A percentile compares a stretch with the other conserved stretches of the same genome.
Evolutionary conservation across 129 eudicot species (phyloP).

Genomic region (Glebionis coronaria): DNA sequence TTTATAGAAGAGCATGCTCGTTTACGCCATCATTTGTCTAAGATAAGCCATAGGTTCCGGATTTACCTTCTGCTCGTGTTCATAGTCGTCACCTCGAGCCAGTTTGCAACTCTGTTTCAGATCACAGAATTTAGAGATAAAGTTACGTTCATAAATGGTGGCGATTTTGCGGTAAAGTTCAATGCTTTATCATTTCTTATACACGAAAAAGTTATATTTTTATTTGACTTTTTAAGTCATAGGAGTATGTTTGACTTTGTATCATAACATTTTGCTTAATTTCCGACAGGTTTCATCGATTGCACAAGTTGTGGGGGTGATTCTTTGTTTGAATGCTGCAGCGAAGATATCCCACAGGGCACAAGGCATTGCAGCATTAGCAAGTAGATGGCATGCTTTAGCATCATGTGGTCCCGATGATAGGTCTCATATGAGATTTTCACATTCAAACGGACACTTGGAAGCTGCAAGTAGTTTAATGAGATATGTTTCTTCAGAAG

Average conservation of each 20-base stretch:
- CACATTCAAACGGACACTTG: conserved; percentile 32
- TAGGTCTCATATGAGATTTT: conserved; percentile 41
- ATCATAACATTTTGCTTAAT: background rate
- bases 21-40: conserved; percentile 57
- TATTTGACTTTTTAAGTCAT: background rate
- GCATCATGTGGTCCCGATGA: conserved; percentile 59
- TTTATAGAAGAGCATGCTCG: conserved; percentile 74
- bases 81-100: conserved; percentile 69
- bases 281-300: conserved; percentile 61
- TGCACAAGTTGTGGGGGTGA: conserved; percentile 73
- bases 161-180: conserved; percentile 84
- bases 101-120: conserved; percentile 57
- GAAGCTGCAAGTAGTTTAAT: conserved; percentile 27
- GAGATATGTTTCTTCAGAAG: conserved; percentile 44
- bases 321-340: conserved; percentile 77
- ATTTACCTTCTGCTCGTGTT: conserved; percentile 67
- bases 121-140: conserved; percentile 53
- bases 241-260: conserved; percentile 6
- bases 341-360: conserved; percentile 86
- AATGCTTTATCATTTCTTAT: background rate
- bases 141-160: conserved; percentile 67
- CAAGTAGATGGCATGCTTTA: conserved; percentile 81
- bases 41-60: conserved; percentile 86
- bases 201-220: too few relatives aligned
- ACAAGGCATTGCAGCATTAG: conserved; percentile 70